Evolutionary conservation across 164 flowering plant genomes (phyloP), one percentile per base, ranked within the genome.

Genomic region (Vitis riparia): DNA sequence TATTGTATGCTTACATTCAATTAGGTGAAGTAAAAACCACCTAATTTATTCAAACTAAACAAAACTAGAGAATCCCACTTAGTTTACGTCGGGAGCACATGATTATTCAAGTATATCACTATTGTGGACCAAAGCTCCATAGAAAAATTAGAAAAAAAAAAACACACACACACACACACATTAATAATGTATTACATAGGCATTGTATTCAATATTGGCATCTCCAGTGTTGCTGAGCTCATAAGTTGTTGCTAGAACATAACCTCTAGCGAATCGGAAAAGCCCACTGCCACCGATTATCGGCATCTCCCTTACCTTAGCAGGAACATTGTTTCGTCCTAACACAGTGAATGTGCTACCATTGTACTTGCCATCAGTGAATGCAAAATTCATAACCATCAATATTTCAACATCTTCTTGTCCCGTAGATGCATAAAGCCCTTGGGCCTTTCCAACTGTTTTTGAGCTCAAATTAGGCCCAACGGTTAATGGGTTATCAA

Each of bases 281-380:
- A 71, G 69, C 13, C 84, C 84, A 23, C 76, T 74, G 0, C 85
- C 83, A 12, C 86, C 86, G 8, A 80, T 23, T 44, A 83, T 77
- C 8, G 86, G 71, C 77, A 83, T 63, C 66, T 83, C 86, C 17
- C 86, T 63, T 32, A 76, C 79, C 13, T 58, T 50, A 3, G 66
- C n/a, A 8, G 62, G 9, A 50, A 74, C 76, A 0, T 69, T 12
- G 47, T 83, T 78, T 29, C 80, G 55, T 29, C 86, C 86, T 0
- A 81, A 12, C 1, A 83, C 55, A 1, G 72, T 67, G 4, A 84
- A 29, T 0, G 80, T 71, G 67, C 86, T 83, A 1, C 80, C 80
- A 27, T 76, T 80, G 12, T 78, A 80, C 48, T 78, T 70, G 1
- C 83, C 86, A 15, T 61, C 59, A 11, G 51, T 60, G 72, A 84